A percentile compares a stretch with the other conserved stretches of the same genome.
phyloP scores from a whole-genome alignment of 371 early-diverging fungal species.

The Nematocida sp. region DNA sequence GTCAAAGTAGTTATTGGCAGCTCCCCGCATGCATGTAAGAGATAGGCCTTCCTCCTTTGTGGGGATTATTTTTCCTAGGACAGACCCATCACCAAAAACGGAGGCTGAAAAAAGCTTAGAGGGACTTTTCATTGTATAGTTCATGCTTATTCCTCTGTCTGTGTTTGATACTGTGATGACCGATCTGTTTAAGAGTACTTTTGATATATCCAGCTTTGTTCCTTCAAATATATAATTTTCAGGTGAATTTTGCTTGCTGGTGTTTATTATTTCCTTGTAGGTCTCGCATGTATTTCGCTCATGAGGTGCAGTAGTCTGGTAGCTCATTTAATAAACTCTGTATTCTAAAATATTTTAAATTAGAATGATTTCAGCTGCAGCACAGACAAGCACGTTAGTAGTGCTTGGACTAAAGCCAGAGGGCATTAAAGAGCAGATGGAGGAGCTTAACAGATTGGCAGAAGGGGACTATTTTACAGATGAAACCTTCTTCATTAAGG shows the following conservation, averaged over 20 bases:
- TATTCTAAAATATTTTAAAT: slow-evolving; percentile 22
- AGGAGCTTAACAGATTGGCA: slow-evolving; percentile 7
- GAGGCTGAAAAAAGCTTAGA: slow-evolving; percentile 20
- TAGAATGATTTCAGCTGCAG: slow-evolving; percentile 5
- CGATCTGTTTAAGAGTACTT: slow-evolving; percentile 12
- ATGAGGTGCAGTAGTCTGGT: neutral
- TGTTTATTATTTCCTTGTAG: slow-evolving; percentile 29
- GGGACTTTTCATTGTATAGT: slow-evolving; percentile 21
- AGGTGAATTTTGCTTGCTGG: neutral
- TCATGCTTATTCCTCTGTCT: slow-evolving; percentile 38
- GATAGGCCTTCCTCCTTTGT: neutral
- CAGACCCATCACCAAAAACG: slow-evolving; percentile 34
- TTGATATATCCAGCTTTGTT: slow-evolving; percentile 48
- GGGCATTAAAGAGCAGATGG: neutral
- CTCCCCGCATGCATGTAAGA: slow-evolving; percentile 11
- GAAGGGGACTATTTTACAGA: slow-evolving; percentile 13
- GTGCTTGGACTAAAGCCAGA: slow-evolving; percentile 7
- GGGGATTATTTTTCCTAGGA: slow-evolving; percentile 23
- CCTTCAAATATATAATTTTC: slow-evolving; percentile 35
- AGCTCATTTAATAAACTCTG: neutral
- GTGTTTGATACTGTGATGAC: slow-evolving; percentile 31
- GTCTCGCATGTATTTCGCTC: neutral
- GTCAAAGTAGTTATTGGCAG: slow-evolving; percentile 26
- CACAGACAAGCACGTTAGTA: slow-evolving; percentile 3
- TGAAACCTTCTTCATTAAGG: slow-evolving; percentile 19